phyloP scores from a whole-genome alignment of 805 yeast species.

The Pichia kluyveri region DNA sequence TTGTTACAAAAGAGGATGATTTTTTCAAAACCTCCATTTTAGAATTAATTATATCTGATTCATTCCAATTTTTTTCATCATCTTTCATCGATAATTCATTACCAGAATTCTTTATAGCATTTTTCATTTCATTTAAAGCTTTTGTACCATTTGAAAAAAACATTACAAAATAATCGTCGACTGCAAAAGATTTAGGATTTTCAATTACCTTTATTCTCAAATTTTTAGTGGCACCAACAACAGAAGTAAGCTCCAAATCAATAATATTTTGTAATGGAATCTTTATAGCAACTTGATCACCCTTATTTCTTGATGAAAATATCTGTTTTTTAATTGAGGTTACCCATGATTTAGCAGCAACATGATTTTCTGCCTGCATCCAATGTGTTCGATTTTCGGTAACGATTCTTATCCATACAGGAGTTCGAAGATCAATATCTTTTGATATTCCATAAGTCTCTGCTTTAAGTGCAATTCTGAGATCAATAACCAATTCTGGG shows the following conservation, averaged over 20 bases:
- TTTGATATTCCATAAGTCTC: slow-evolving; percentile 32
- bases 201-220: slow-evolving; percentile 56
- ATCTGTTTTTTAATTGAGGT: slow-evolving; percentile 64
- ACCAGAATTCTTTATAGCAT: slow-evolving; percentile 29
- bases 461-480: slow-evolving; percentile 52
- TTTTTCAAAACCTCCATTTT: slow-evolving; percentile 18
- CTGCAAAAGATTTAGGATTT: slow-evolving; percentile 38
- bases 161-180: slow-evolving; percentile 65
- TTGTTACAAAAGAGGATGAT: slow-evolving; percentile 18
- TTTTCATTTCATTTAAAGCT: slow-evolving; percentile 32
- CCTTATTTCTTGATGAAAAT: slow-evolving; percentile 62
- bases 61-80: slow-evolving; percentile 17
- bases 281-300: slow-evolving; percentile 65
- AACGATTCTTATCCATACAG: slow-evolving; percentile 46
- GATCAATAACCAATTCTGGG: slow-evolving; percentile 68
- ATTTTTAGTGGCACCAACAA: slow-evolving; percentile 49
- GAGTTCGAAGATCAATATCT: slow-evolving; percentile 16
- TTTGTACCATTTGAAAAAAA: slow-evolving; percentile 47
- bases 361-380: slow-evolving; percentile 65
- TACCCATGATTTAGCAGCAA: slow-evolving; percentile 75
- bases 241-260: slow-evolving; percentile 47
- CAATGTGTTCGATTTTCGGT: slow-evolving; percentile 51
- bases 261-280: slow-evolving; percentile 65
- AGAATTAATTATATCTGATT: slow-evolving; percentile 16
- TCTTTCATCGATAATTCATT: slow-evolving; percentile 12